Base-by-base conservation (phyloP, 345 rosid species). In the Erodium maritimum region DNA sequence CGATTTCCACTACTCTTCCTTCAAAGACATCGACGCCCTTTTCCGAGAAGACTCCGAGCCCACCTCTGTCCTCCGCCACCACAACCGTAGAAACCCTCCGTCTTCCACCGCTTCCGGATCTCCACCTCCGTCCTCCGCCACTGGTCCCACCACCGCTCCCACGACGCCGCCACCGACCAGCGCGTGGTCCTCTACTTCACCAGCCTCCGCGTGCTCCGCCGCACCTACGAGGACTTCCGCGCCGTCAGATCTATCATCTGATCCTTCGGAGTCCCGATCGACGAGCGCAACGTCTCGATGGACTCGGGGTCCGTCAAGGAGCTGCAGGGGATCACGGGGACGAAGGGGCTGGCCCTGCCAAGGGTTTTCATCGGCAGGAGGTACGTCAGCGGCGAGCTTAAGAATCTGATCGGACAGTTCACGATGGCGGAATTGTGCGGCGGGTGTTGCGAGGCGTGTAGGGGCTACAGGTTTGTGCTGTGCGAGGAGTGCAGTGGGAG, bases 241-340 rank as follows among this genome's bases (percentile, higher is more conserved):
- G n/a, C n/a, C n/a, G n/a, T n/a, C n/a, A n/a, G n/a, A n/a, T n/a
- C n/a, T n/a, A 84, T 90, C 63, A 82, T 90, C 42, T 80, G 74
- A 0, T 79, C 75, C 1, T 64, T 76, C 50, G 67, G 79, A 0
- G 81, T 82, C 59, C 68, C 73, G 0, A 64, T 84, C 45, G 97
- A 90, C 72, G 95, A 90, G 34, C 85, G 91, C 5, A 95, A 90
- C 69, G 64, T 90, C 65, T 81, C 88, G 6, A 78, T 90, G 93
- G 91, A 87, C 29, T 58, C 73, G 0, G 57, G 23, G 4, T 87
- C 81, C 64, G 60, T 71, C 17, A 77, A 76, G 4, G 90, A 90
- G 77, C 48, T 87, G 48, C 75, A 79, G 52, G 68, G 58, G 54
- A 79, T 85, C 53, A 52, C 75, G 4, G 77, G 75, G 29, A 33